phyloP scores from a whole-genome alignment of 495 filamentous ascomycete genomes.

The Lentithecium fluviatile region DNA sequence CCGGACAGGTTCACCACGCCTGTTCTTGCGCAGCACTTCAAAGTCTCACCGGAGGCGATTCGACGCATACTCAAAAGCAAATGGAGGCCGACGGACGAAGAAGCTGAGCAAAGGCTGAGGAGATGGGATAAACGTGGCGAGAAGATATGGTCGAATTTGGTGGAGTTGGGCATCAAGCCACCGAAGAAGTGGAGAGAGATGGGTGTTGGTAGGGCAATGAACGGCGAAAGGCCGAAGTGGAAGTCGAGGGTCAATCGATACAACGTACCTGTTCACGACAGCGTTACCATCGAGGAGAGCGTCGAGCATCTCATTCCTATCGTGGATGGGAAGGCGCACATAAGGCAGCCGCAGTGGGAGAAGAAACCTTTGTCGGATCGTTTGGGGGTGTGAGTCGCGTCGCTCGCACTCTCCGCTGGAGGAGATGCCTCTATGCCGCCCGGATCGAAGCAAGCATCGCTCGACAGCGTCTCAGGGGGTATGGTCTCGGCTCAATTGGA shows the following conservation, averaged over 20 bases:
- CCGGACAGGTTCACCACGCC: conserved; percentile 73
- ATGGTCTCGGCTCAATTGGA: no score
- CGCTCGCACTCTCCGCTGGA: neutral
- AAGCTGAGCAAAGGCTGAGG: conserved; percentile 58
- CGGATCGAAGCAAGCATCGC: no score
- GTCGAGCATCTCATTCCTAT: conserved; percentile 25
- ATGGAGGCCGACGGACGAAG: conserved; percentile 68
- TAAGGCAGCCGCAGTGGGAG: neutral
- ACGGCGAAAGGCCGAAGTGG: conserved; percentile 32
- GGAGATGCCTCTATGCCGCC: no score
- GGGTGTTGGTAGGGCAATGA: conserved; percentile 55
- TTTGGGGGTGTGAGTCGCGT: neutral
- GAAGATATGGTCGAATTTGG: conserved; percentile 71
- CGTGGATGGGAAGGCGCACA: conserved; percentile 10
- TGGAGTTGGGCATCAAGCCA: conserved; percentile 65
- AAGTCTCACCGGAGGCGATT: conserved; percentile 82
- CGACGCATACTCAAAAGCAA: conserved; percentile 80
- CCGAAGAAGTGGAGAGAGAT: conserved; percentile 65
- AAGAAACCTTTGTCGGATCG: neutral
- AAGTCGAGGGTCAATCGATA: conserved; percentile 26
- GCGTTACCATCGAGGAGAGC: neutral
- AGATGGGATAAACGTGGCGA: conserved; percentile 80
- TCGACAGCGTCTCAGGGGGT: no score
- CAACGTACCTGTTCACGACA: conserved; percentile 22
- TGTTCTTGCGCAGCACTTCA: conserved; percentile 73